phyloP scores from a whole-genome alignment of 2,329 filamentous ascomycete species.

The Paecilomyces sp. region DNA sequence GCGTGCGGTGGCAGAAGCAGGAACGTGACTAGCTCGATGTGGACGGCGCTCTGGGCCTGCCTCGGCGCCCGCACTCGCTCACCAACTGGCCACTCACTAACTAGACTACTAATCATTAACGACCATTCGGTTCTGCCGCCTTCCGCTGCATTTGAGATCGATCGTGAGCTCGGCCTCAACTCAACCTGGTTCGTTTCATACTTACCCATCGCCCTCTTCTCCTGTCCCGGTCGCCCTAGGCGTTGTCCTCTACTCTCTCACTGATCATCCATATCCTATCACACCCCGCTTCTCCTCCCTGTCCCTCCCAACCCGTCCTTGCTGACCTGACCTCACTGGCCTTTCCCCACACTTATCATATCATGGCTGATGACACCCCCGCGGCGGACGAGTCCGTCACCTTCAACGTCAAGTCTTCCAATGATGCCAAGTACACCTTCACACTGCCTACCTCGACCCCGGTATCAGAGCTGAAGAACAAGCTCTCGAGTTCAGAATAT shows the following conservation, averaged over 20 bases:
- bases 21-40: not conserved
- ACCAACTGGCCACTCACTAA: not conserved
- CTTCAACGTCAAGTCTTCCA: constrained; percentile 98
- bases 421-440: constrained; percentile 74
- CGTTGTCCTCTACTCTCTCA: not conserved
- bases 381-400: constrained; percentile 67
- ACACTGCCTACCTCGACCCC: constrained; percentile 71
- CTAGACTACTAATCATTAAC: not conserved
- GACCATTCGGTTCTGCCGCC: constrained; percentile 31
- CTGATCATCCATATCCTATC: not conserved
- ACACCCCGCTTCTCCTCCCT: not conserved
- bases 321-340: not conserved
- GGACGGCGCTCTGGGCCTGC: not conserved
- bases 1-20: not conserved
- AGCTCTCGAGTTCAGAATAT: constrained; percentile 71
- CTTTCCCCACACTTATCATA: constrained; percentile 6
- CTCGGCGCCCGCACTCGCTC: not conserved
- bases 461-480: constrained; percentile 80
- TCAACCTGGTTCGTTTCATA: constrained; percentile 1
- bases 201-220: not conserved
- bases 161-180: not conserved
- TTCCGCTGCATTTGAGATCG: constrained; percentile 14
- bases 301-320: not conserved
- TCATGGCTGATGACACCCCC: constrained; percentile 34
- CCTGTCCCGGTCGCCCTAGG: not conserved